Evolutionary conservation across 1,284 basidiomycete species (phyloP).

Genomic region (Apiotrichum domesticum): DNA sequence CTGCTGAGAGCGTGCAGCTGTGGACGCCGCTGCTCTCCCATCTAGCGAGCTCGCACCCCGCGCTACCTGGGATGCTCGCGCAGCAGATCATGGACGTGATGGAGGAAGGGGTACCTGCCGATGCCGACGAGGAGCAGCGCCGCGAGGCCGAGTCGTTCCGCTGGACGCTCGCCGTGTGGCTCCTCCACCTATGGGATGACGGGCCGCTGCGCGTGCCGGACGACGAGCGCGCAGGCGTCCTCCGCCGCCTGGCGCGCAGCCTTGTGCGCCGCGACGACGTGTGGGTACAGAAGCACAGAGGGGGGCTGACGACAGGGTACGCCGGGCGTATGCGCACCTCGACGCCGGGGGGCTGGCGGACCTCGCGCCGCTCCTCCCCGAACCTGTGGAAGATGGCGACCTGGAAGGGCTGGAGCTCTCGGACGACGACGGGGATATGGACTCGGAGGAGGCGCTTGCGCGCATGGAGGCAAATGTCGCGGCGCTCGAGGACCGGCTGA

Average conservation of each 20-base stretch:
- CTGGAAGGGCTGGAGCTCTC: slow-evolving; percentile 13
- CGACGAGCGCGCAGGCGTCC: slow-evolving; percentile 2
- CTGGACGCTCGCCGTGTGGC: slow-evolving; percentile 19
- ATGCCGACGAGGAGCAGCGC: slow-evolving; percentile 4
- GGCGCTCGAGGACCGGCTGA: slow-evolving; percentile 9
- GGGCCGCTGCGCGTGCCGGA: slow-evolving; percentile 2
- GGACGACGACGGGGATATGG: slow-evolving; percentile 2
- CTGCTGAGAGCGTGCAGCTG: slow-evolving; percentile 33
- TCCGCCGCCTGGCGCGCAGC: slow-evolving; percentile 9
- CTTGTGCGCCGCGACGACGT: slow-evolving; percentile 14
- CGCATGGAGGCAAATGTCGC: slow-evolving; percentile 14
- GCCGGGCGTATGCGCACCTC: slow-evolving; percentile 5
- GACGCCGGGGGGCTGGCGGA: not conserved
- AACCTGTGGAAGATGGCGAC: slow-evolving; percentile 6
- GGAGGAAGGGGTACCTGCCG: slow-evolving; percentile 8
- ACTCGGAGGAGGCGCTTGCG: not conserved
- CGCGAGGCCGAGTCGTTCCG: slow-evolving; percentile 13
- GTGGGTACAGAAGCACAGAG: not conserved
- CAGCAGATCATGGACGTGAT: slow-evolving; percentile 7
- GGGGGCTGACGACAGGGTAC: slow-evolving; percentile 4
- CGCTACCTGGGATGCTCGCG: not conserved
- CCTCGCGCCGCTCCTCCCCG: slow-evolving; percentile 6
- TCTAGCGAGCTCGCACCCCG: not conserved
- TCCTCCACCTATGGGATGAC: slow-evolving; percentile 7
- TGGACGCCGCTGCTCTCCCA: slow-evolving; percentile 19